Base-by-base conservation (phyloP, 2,329 filamentous ascomycete species). In the Aspergillus bombycis region DNA sequence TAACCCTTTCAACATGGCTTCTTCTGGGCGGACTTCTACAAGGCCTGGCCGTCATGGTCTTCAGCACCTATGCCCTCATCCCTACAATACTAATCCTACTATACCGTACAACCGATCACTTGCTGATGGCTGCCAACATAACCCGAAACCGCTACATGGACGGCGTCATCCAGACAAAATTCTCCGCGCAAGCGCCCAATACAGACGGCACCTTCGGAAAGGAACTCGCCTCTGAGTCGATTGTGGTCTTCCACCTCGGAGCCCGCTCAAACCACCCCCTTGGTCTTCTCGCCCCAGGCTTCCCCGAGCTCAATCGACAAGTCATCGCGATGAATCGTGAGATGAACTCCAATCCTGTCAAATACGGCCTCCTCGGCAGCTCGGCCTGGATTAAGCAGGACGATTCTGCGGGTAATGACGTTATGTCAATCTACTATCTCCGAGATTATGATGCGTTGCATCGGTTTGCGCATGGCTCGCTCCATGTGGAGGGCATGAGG, bases 201-300 rank as follows among this genome's bases (percentile, higher is more conserved):
- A 63, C 68, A 1, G 60, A 71, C 3, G 78, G 79, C 19, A 65
- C 53, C 7, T 68, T 73, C 77, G 28, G 83, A 78, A 2, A 76
- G 72, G 11, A 83, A 76, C 32, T 81, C 79, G 46, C 81, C 77
- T 21, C 79, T 70, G 57, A 84, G 73, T 28, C 83, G 77, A 65
- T 85, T 77, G 63, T 82, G 74, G 1, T 82, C 78, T 70, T 79
- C 73, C 54, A 66, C 61, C 62, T 71, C 34, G 58, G 68, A 38
- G 70, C 74, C 12, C 73, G 73, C 46, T 65, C 57, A 16, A 77
- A 78, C 56, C 77, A 78, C 55, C 81, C 81, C 0, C 65, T 82
- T 3, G 81, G 82, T 12, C 50, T 80, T 3, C 68, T 83, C 58
- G 76, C 77, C 1, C 81, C 80, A 0, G 75, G 76, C 30, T 69